These are phyloP conservation scores for Wickerhamomyces strasburgensis DNA, from an alignment of 805 yeast species.

Conservation along the genomic window DNA sequence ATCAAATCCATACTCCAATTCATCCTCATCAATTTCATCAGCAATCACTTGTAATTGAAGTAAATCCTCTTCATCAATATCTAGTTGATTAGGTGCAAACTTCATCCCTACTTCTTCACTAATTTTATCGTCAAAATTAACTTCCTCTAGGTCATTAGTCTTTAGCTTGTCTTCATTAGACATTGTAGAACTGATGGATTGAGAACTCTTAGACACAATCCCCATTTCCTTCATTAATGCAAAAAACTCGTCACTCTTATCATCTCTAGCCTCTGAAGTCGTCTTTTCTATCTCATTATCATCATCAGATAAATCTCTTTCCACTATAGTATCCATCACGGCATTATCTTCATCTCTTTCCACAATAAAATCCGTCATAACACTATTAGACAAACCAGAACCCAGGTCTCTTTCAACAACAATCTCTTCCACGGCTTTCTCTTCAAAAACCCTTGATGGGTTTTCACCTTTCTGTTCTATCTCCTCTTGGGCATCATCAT, in stretches of 20 bases:
- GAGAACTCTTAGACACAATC: conserved; percentile 12
- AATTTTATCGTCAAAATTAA: not conserved
- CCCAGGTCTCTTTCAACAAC: not conserved
- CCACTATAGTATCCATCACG: not conserved
- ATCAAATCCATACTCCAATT: conserved; percentile 31
- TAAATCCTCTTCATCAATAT: conserved; percentile 41
- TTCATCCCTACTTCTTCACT: not conserved
- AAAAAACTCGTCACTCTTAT: conserved; percentile 8
- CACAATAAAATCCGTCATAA: not conserved
- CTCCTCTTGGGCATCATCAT: conserved; percentile 2
- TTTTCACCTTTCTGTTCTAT: too few relatives aligned
- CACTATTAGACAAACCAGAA: not conserved
- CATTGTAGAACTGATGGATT: too few relatives aligned
- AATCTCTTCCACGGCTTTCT: not conserved
- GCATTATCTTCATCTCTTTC: conserved; percentile 1
- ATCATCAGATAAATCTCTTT: conserved; percentile 1
- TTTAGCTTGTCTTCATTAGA: too few relatives aligned
- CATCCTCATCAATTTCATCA: conserved; percentile 40
- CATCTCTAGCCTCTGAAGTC: conserved; percentile 4
- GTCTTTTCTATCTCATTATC: conserved; percentile 10
- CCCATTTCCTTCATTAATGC: conserved; percentile 14
- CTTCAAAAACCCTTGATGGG: not conserved
- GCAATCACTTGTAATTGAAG: conserved; percentile 52
- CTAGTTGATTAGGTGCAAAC: conserved; percentile 12
- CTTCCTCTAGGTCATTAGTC: not conserved